Percentiles rank a stretch among this genome's conserved stretches.
Evolutionary conservation across 2,329 filamentous ascomycete species (phyloP).

Genomic region (Cercospora citrullina): DNA sequence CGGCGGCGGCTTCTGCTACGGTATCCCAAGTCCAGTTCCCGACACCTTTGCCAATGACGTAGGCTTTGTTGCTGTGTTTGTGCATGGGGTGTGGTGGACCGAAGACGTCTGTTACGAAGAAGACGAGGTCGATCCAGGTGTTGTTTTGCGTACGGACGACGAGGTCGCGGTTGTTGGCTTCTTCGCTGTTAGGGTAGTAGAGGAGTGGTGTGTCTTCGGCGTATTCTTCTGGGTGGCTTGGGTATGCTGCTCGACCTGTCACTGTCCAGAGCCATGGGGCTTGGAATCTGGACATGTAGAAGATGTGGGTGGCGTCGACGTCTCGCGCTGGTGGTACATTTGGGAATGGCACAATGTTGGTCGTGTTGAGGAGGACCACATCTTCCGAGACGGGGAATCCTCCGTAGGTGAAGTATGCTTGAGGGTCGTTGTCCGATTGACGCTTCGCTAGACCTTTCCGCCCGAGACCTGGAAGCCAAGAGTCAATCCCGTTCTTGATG

Average conservation of each 20-base stretch:
- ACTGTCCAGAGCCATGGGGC: conserved; percentile 17
- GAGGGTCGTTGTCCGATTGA: background rate
- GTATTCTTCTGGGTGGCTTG: conserved; percentile 13
- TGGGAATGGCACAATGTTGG: conserved; percentile 16
- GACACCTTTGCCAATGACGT: conserved; percentile 54
- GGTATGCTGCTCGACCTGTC: conserved; percentile 8
- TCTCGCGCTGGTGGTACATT: conserved; percentile 14
- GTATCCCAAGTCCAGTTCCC: conserved; percentile 53
- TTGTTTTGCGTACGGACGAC: conserved; percentile 34
- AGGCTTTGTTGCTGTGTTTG: conserved; percentile 65
- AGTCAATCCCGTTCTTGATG: background rate
- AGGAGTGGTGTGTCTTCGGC: conserved; percentile 16
- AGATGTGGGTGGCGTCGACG: conserved; percentile 16
- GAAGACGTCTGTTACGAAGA: conserved; percentile 27
- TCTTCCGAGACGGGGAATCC: conserved; percentile 14
- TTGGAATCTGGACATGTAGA: conserved; percentile 15
- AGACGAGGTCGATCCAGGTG: conserved; percentile 40
- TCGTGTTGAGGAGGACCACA: conserved; percentile 14
- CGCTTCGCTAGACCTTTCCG: background rate
- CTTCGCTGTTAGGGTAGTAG: conserved; percentile 18
- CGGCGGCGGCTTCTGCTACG: conserved; percentile 54
- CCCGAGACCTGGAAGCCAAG: background rate
- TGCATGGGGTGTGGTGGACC: conserved; percentile 63
- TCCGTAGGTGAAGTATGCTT: conserved; percentile 15
- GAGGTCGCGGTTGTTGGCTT: conserved; percentile 17